Conservation (phyloP, 148 eudicot genomes). For the Amaranthus palmeri region DNA sequence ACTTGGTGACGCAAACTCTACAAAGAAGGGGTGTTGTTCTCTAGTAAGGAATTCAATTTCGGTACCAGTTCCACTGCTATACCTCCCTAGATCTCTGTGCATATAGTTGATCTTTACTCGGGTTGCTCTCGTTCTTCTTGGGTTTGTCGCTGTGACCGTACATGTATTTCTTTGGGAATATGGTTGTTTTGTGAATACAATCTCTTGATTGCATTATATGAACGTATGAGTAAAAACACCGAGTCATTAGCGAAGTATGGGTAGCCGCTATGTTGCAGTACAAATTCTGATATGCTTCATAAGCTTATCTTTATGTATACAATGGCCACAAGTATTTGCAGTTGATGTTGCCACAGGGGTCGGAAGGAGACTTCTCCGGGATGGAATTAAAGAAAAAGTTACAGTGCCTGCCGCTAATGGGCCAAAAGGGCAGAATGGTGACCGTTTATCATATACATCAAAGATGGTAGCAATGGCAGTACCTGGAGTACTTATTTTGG, state of each 20-base stretch:
- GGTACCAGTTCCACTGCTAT: neutral
- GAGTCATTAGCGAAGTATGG: conserved; percentile 28
- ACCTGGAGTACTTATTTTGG: conserved; percentile 54
- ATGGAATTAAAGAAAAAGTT: conserved; percentile 29
- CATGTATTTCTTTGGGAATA: neutral
- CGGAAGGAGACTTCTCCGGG: conserved; percentile 51
- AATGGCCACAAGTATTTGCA: conserved; percentile 22
- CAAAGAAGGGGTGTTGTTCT: neutral
- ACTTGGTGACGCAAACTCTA: neutral
- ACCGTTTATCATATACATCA: conserved; percentile 23
- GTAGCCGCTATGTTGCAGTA: conserved; percentile 16
- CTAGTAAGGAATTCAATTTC: conserved; percentile 1
- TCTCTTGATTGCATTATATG: conserved; percentile 7
- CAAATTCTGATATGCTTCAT: conserved; percentile 32
- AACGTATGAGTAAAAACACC: conserved; percentile 1
- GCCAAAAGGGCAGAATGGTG: conserved; percentile 21
- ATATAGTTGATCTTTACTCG: neutral
- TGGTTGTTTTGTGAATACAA: neutral
- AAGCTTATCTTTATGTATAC: conserved; percentile 40
- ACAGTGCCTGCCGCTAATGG: conserved; percentile 15
- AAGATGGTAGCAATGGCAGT: conserved; percentile 51
- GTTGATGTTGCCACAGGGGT: conserved; percentile 5
- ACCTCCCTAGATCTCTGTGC: neutral
- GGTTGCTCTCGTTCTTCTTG: neutral
- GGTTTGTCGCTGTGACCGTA: neutral